Conservation (phyloP, 2,329 filamentous ascomycete genomes). For the Cordyceps tenuipes region DNA sequence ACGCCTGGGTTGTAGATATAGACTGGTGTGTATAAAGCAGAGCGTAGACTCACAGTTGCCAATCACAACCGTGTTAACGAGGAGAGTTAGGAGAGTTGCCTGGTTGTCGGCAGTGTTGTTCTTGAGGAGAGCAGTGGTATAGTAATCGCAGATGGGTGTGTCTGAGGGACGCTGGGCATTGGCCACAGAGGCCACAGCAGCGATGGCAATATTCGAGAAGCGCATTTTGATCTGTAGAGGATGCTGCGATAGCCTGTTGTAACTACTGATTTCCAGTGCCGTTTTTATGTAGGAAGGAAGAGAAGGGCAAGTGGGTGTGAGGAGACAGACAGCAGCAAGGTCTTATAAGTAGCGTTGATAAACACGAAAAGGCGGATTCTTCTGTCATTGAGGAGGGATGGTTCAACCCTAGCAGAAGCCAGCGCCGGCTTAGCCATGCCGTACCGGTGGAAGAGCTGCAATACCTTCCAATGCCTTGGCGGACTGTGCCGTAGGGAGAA, state of each 20-base stretch:
- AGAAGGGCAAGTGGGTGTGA: not conserved
- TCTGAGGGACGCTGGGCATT: constrained; percentile 40
- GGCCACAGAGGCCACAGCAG: constrained; percentile 16
- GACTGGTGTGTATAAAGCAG: not conserved
- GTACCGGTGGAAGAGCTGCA: not conserved
- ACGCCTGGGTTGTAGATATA: not conserved
- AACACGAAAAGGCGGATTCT: not conserved
- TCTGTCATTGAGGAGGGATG: not conserved
- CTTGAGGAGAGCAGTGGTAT: constrained; percentile 50
- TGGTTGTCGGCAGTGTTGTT: constrained; percentile 53
- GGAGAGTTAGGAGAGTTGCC: constrained; percentile 42
- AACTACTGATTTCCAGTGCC: not conserved
- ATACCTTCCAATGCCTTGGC: not conserved
- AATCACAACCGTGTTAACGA: constrained; percentile 56
- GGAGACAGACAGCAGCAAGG: not conserved
- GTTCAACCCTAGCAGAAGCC: not conserved
- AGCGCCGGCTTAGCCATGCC: not conserved
- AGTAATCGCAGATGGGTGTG: constrained; percentile 53
- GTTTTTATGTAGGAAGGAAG: not conserved
- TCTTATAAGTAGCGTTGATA: not conserved
- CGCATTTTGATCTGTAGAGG: constrained; percentile 17
- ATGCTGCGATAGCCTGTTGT: not conserved
- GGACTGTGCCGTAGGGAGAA: not conserved
- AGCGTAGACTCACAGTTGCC: constrained; percentile 42
- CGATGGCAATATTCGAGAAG: constrained; percentile 17